Percentiles rank a stretch among this genome's conserved stretches.
These are phyloP conservation scores for Xylaria acuta DNA, from an alignment of 495 filamentous ascomycete genomes.

Conservation along the genomic window DNA sequence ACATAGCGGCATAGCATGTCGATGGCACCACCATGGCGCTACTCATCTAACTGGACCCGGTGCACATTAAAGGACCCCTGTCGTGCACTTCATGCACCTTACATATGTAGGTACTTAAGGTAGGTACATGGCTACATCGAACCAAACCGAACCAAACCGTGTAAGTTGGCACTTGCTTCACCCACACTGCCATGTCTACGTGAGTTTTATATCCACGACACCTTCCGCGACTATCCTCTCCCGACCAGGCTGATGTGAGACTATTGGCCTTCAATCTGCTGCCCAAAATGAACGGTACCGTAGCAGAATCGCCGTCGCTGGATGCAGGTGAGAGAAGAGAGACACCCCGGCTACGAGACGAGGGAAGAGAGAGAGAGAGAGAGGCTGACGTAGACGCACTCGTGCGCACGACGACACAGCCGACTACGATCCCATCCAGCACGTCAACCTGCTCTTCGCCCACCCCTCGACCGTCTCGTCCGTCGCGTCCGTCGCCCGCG, in stretches of 20 bases:
- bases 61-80: background rate
- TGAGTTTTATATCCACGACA: background rate
- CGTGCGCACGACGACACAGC: slow-evolving; percentile 62
- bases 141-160: background rate
- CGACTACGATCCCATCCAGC: slow-evolving; percentile 91
- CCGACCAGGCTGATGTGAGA: slow-evolving; percentile 18
- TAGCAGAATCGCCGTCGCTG: slow-evolving; percentile 50
- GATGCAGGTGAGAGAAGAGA: slow-evolving; percentile 55
- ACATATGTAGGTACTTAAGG: too few relatives aligned
- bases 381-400: slow-evolving; percentile 15
- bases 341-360: background rate
- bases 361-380: background rate
- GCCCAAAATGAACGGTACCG: slow-evolving; percentile 52
- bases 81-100: background rate
- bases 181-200: background rate
- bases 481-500: slow-evolving; percentile 73
- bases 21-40: slow-evolving; percentile 4
- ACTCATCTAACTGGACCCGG: background rate
- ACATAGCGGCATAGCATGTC: background rate
- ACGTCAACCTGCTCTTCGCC: slow-evolving; percentile 93
- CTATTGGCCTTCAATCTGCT: slow-evolving; percentile 12
- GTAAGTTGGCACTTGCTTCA: background rate
- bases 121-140: background rate
- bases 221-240: background rate
- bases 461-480: slow-evolving; percentile 86